A percentile compares a stretch with the other conserved stretches of the same genome.
Evolutionary conservation across 2,329 filamentous ascomycete genomes (phyloP).

Genomic region (Myriangium duriaei): DNA sequence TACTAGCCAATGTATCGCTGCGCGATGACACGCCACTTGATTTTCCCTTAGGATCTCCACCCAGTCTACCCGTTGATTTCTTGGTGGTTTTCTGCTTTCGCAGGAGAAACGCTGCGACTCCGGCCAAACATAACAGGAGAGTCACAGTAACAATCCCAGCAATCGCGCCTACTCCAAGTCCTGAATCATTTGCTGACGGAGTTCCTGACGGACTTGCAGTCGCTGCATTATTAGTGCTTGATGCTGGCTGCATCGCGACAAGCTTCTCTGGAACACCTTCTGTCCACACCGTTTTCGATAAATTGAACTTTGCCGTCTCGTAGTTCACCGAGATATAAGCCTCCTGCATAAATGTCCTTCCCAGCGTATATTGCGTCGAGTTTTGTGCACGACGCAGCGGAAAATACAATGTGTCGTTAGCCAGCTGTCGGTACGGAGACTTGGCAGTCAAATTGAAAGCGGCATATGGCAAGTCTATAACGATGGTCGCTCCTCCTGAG

Average conservation of each 20-base stretch:
- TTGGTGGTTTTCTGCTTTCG: slow-evolving; percentile 8
- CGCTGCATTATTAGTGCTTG: slow-evolving; percentile 4
- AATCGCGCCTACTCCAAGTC: slow-evolving; percentile 26
- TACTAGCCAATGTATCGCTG: slow-evolving; percentile 2
- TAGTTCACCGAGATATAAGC: slow-evolving; percentile 30
- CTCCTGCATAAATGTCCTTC: slow-evolving; percentile 29
- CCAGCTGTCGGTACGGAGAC: slow-evolving; percentile 15
- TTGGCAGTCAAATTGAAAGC: slow-evolving; percentile 25
- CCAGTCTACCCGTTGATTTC: slow-evolving; percentile 6
- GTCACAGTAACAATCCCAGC: slow-evolving; percentile 33
- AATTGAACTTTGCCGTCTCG: slow-evolving; percentile 21
- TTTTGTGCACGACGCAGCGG: slow-evolving; percentile 26
- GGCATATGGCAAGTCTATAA: slow-evolving; percentile 26
- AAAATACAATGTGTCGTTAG: slow-evolving; percentile 23
- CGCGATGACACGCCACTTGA: slow-evolving; percentile 3
- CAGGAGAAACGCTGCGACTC: neutral
- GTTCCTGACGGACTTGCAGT: neutral
- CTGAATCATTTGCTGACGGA: slow-evolving; percentile 7
- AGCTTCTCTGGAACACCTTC: slow-evolving; percentile 16
- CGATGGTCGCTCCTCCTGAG: slow-evolving; percentile 11
- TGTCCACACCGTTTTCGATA: slow-evolving; percentile 24
- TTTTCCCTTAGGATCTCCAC: slow-evolving; percentile 7
- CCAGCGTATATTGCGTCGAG: slow-evolving; percentile 26
- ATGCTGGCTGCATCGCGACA: slow-evolving; percentile 17
- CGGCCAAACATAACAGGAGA: slow-evolving; percentile 19